Conservation (phyloP, 2,329 filamentous ascomycete species). For the Graphilbum sp. region DNA sequence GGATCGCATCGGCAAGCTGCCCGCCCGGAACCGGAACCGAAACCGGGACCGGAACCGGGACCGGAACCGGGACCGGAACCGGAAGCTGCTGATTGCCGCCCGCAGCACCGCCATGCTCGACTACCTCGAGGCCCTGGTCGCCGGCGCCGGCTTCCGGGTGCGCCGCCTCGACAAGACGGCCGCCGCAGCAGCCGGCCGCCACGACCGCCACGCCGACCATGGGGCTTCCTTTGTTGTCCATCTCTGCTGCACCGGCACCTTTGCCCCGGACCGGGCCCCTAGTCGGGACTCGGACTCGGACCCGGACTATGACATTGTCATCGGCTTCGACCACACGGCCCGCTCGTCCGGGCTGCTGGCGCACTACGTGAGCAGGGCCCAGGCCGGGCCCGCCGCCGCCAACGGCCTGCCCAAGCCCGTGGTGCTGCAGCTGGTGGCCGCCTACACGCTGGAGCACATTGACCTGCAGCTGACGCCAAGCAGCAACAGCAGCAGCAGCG, state of each 20-base stretch:
- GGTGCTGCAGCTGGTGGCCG: conserved; percentile 31
- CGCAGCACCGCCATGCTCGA: conserved; percentile 32
- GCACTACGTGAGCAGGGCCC: conserved; percentile 7
- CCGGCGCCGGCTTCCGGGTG: conserved; percentile 19
- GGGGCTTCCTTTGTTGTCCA: too few species aligned
- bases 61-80: too few species aligned
- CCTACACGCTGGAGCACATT: conserved; percentile 39
- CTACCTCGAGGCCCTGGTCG: conserved; percentile 33
- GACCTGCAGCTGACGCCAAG: conserved; percentile 22
- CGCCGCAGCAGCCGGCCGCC: too few species aligned
- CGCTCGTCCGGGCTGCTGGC: conserved; percentile 19
- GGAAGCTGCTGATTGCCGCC: conserved; percentile 36
- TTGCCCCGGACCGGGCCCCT: too few species aligned
- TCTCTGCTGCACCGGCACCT: too few species aligned
- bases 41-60: too few species aligned
- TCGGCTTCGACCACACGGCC: conserved; percentile 37
- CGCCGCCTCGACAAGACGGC: conserved; percentile 14
- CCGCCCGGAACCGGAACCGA: too few species aligned
- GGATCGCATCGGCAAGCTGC: conserved; percentile 20
- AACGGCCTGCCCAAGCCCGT: conserved; percentile 17
- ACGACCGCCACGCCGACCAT: too few species aligned
- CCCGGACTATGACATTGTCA: conserved; percentile 21
- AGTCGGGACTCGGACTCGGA: not conserved
- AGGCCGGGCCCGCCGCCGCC: not conserved
- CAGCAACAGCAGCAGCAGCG: not conserved